Conservation (phyloP, 768 basidiomycete genomes). For the Suillus alpinus region DNA sequence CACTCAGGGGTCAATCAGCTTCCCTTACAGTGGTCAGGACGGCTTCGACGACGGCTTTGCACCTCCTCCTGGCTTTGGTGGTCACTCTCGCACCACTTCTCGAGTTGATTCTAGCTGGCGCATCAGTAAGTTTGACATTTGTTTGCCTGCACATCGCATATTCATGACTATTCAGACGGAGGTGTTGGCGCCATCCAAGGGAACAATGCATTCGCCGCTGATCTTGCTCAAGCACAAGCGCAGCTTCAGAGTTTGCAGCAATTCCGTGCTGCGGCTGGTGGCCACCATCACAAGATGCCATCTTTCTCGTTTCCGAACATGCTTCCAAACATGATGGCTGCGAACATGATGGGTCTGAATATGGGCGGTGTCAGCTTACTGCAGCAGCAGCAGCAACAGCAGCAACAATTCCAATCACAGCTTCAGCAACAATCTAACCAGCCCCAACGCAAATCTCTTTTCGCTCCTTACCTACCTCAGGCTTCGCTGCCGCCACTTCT, state of each 20-base stretch:
- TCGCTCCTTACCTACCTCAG: slow-evolving; percentile 97
- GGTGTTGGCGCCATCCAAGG: slow-evolving; percentile 68
- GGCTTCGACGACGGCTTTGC: slow-evolving; percentile 79
- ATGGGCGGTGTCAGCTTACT: slow-evolving; percentile 80
- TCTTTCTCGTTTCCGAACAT: slow-evolving; percentile 98
- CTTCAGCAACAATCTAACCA: slow-evolving; percentile 89
- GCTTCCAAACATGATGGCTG: slow-evolving; percentile 96
- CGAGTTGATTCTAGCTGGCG: slow-evolving; percentile 86
- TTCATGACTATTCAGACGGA: slow-evolving; percentile 30
- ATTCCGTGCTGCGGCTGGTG: slow-evolving; percentile 92
- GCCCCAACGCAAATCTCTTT: slow-evolving; percentile 96
- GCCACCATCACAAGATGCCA: slow-evolving; percentile 94
- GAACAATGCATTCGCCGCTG: slow-evolving; percentile 65
- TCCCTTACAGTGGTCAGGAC: slow-evolving; percentile 53
- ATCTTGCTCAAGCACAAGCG: slow-evolving; percentile 95
- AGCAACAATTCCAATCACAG: slow-evolving; percentile 85
- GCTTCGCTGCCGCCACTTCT: slow-evolving; percentile 95
- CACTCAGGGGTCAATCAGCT: slow-evolving; percentile 51
- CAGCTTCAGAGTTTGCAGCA: slow-evolving; percentile 95
- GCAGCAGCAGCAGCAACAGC: slow-evolving; percentile 82
- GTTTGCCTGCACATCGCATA: slow-evolving; percentile 1
- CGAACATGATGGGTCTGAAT: slow-evolving; percentile 91
- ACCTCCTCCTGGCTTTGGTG: slow-evolving; percentile 55
- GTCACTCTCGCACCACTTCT: slow-evolving; percentile 72
- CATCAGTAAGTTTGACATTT: slow-evolving; percentile 58